Conservation (phyloP, 805 yeast genomes). For the Wickerhamiella alocasiicola region DNA sequence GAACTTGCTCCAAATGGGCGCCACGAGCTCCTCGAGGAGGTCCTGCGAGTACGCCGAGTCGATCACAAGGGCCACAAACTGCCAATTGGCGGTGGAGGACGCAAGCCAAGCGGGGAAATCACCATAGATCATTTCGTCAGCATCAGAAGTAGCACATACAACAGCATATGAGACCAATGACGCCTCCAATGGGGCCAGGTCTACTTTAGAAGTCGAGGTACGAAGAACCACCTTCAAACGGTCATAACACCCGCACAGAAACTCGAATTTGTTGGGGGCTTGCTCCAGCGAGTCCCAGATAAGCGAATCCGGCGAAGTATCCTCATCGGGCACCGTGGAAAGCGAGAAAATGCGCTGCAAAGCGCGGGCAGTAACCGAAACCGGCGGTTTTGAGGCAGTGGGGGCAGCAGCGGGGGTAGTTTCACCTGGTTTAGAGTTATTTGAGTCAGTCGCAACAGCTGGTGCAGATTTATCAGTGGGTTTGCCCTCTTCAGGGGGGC, state of each 20-base stretch:
- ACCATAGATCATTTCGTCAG: constrained; percentile 15
- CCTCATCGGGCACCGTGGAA: too few species aligned
- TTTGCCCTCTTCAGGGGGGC: too few species aligned
- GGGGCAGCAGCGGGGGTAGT: too few species aligned
- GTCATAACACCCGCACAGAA: constrained; percentile 12
- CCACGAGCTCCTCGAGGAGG: constrained; percentile 45
- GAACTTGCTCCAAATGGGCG: constrained; percentile 32
- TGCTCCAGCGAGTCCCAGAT: constrained; percentile 10
- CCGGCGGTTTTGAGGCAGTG: too few species aligned
- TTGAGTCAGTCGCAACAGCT: too few species aligned
- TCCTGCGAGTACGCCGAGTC: constrained; percentile 55
- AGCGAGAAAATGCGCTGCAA: too few species aligned
- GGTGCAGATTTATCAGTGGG: too few species aligned
- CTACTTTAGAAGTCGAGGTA: constrained; percentile 1
- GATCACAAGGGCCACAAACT: constrained; percentile 45
- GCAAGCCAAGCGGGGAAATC: constrained; percentile 9
- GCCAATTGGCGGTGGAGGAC: constrained; percentile 22
- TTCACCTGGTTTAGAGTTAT: too few species aligned
- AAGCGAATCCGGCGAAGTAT: too few species aligned
- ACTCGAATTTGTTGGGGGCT: constrained; percentile 9
- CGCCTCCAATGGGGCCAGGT: constrained; percentile 11
- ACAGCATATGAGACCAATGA: constrained; percentile 14
- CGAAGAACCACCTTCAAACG: constrained; percentile 11
- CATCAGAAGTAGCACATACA: constrained; percentile 18
- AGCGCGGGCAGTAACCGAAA: too few species aligned